These are phyloP conservation scores for Scutellaria minor DNA, from an alignment of 257 asterid species.

Conservation along the genomic window DNA sequence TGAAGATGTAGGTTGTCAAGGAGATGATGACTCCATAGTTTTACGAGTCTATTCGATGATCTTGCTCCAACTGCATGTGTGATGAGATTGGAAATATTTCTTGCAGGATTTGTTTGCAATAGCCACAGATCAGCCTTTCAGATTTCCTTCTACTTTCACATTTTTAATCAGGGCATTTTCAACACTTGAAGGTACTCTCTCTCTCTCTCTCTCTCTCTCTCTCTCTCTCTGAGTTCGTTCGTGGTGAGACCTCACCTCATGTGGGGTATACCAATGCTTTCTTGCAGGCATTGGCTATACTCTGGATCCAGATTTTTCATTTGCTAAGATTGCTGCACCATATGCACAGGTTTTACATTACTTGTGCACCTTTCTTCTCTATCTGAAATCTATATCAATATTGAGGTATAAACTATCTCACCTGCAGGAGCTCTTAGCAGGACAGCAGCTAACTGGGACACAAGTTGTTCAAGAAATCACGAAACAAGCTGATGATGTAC, in stretches of 20 bases:
- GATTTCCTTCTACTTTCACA: slow-evolving; percentile 86
- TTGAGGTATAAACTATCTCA: not conserved
- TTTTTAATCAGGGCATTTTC: slow-evolving; percentile 90
- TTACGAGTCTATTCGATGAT: not conserved
- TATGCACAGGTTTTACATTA: slow-evolving; percentile 70
- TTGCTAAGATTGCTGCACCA: slow-evolving; percentile 86
- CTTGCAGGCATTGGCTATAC: slow-evolving; percentile 73
- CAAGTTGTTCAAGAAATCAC: slow-evolving; percentile 72
- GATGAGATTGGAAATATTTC: too few relatives aligned
- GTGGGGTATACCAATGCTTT: slow-evolving; percentile 31
- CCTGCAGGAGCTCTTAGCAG: slow-evolving; percentile 73
- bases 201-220: slow-evolving; percentile 43
- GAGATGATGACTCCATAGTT: not conserved
- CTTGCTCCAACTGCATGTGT: not conserved
- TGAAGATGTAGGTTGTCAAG: not conserved
- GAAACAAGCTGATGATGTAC: slow-evolving; percentile 87
- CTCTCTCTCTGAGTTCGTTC: slow-evolving; percentile 25
- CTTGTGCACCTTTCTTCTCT: not conserved
- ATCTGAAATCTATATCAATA: not conserved
- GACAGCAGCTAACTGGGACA: slow-evolving; percentile 57
- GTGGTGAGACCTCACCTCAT: not conserved
- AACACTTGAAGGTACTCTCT: slow-evolving; percentile 80
- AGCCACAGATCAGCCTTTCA: slow-evolving; percentile 88
- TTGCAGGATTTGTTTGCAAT: slow-evolving; percentile 92
- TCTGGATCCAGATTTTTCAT: slow-evolving; percentile 82